phyloP scores from a whole-genome alignment of 2,329 filamentous ascomycete species.

The Fusarium vanettenii region DNA sequence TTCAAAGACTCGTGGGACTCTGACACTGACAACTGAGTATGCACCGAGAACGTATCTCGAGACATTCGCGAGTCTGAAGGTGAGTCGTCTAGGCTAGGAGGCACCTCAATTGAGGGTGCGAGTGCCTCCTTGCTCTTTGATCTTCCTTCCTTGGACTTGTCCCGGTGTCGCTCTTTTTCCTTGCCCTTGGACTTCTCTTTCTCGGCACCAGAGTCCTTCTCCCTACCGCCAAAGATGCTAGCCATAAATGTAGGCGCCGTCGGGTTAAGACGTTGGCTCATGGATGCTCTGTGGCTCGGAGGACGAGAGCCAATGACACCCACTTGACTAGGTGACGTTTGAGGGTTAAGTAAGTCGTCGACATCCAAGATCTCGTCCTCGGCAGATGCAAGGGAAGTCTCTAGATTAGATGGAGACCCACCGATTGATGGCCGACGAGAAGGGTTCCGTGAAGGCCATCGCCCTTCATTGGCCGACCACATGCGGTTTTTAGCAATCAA shows the following conservation, averaged over 20 bases:
- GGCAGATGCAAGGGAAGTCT: slow-evolving; percentile 71
- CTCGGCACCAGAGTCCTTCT: slow-evolving; percentile 47
- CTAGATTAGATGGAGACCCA: slow-evolving; percentile 74
- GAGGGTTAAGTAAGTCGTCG: slow-evolving; percentile 64
- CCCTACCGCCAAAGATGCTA: slow-evolving; percentile 67
- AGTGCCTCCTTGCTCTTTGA: slow-evolving; percentile 53
- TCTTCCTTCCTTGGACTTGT: slow-evolving; percentile 50
- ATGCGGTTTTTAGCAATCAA: slow-evolving; percentile 66
- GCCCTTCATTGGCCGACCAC: slow-evolving; percentile 71
- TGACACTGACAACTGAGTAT: slow-evolving; percentile 68
- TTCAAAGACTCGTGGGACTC: slow-evolving; percentile 70
- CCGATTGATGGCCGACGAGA: slow-evolving; percentile 86
- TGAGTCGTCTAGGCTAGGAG: slow-evolving; percentile 57
- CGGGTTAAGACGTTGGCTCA: slow-evolving; percentile 80
- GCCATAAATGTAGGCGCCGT: slow-evolving; percentile 89
- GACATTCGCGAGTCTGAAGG: slow-evolving; percentile 66
- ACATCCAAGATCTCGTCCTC: slow-evolving; percentile 73
- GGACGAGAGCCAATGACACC: slow-evolving; percentile 86
- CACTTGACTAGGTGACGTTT: slow-evolving; percentile 67
- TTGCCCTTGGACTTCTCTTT: slow-evolving; percentile 46
- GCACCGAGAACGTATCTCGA: slow-evolving; percentile 66
- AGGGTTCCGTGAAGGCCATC: slow-evolving; percentile 71
- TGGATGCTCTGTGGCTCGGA: slow-evolving; percentile 54
- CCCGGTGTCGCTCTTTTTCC: slow-evolving; percentile 47
- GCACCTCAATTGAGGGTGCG: slow-evolving; percentile 53